These are phyloP conservation scores for Lachancea lanzarotensis DNA, from an alignment of 805 yeast genomes.

Conservation along the genomic window DNA sequence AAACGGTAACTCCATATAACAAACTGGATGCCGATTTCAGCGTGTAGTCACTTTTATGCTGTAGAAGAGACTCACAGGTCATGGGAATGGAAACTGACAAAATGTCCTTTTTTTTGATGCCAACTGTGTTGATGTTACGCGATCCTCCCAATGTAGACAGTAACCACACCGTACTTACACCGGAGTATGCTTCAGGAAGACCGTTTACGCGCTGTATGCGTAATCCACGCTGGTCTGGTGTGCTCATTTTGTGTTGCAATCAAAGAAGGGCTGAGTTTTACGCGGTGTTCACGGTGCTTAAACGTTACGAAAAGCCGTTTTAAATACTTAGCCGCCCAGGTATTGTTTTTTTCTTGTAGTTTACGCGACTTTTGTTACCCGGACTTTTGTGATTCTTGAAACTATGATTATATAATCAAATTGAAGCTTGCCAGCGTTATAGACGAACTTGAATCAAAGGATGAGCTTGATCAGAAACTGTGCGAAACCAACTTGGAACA, in stretches of 20 bases:
- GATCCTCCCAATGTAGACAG: slow-evolving; percentile 24
- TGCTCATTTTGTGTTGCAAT: too few species aligned
- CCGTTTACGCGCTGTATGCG: slow-evolving; percentile 3
- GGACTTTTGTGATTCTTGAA: too few species aligned
- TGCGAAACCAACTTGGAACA: background rate
- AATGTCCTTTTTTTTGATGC: slow-evolving; percentile 27
- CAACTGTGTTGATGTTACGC: slow-evolving; percentile 5
- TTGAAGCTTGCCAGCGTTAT: too few species aligned
- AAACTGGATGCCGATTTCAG: slow-evolving; percentile 26
- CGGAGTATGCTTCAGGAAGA: slow-evolving; percentile 1
- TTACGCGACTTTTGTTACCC: slow-evolving; percentile 1
- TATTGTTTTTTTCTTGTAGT: background rate
- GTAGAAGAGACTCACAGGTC: slow-evolving; percentile 24
- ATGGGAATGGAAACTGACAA: slow-evolving; percentile 28
- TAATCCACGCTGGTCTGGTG: background rate
- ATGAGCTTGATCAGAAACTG: too few species aligned
- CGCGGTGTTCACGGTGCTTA: too few species aligned
- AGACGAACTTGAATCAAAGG: too few species aligned
- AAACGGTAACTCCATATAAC: slow-evolving; percentile 29
- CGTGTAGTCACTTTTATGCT: slow-evolving; percentile 17
- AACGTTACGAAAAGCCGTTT: too few species aligned
- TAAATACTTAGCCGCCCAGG: slow-evolving; percentile 3
- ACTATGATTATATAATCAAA: background rate
- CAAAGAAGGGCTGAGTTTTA: too few species aligned
- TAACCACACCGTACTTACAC: slow-evolving; percentile 29